These are phyloP conservation scores for Cerrena zonata DNA, from an alignment of 1,284 basidiomycete species.

Conservation along the genomic window DNA sequence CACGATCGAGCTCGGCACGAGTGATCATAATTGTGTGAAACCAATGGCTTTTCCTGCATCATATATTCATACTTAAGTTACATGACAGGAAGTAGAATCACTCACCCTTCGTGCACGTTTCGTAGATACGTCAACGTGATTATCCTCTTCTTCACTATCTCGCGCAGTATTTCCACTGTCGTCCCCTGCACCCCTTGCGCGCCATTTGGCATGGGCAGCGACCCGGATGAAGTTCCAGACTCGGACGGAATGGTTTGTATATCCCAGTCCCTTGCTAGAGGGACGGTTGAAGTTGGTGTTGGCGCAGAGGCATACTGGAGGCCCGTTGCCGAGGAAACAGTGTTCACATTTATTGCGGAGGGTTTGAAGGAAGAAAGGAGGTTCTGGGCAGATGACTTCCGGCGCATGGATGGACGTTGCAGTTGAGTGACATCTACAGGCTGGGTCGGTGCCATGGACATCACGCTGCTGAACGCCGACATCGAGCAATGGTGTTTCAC, in stretches of 20 bases:
- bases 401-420: constrained; percentile 62
- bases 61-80: constrained; percentile 5
- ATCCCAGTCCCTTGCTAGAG: constrained; percentile 60
- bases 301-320: constrained; percentile 24
- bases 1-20: constrained; percentile 62
- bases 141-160: constrained; percentile 76
- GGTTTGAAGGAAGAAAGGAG: constrained; percentile 71
- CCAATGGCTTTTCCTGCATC: constrained; percentile 72
- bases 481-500: constrained; percentile 5
- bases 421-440: constrained; percentile 16
- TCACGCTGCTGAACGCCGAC: constrained; percentile 19
- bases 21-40: constrained; percentile 82
- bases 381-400: constrained; percentile 80
- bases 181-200: constrained; percentile 53
- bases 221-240: constrained; percentile 10
- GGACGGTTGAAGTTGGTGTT: constrained; percentile 29
- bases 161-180: constrained; percentile 68
- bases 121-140: constrained; percentile 78
- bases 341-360: constrained; percentile 16
- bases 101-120: constrained; percentile 78
- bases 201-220: constrained; percentile 19
- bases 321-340: constrained; percentile 20
- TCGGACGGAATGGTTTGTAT: constrained; percentile 42
- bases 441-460: constrained; percentile 22
- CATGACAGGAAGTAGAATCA: constrained; percentile 12